Conservation (phyloP, 176 grass and related monocot species). For the Panicum miliaceum region DNA sequence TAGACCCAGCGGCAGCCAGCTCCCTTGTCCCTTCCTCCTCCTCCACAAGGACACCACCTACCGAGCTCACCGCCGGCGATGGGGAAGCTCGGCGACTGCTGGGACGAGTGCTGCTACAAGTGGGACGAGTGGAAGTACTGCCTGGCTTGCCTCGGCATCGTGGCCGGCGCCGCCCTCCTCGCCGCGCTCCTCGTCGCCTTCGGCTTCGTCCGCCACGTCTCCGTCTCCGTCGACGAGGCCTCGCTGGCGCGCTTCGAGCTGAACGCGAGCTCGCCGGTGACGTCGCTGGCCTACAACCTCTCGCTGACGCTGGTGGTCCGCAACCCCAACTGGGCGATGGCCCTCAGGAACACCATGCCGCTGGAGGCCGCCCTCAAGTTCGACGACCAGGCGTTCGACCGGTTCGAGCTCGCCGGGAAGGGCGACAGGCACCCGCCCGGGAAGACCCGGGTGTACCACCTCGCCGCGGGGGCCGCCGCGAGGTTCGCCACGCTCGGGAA, state of each 20-base stretch:
- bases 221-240: conserved; percentile 33
- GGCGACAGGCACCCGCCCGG: neutral
- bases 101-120: neutral
- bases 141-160: neutral
- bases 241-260: conserved; percentile 44
- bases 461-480: neutral
- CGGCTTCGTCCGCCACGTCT: conserved; percentile 2
- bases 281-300: conserved; percentile 46
- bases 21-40: neutral
- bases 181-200: conserved; percentile 28
- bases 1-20: neutral
- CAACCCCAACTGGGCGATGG: conserved; percentile 49
- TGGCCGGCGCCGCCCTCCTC: neutral
- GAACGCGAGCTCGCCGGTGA: neutral
- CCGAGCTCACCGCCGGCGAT: neutral
- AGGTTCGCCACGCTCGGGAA: neutral
- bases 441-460: conserved; percentile 37
- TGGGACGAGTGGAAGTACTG: conserved; percentile 20
- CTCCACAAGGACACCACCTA: neutral
- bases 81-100: conserved; percentile 5
- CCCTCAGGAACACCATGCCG: conserved; percentile 31
- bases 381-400: conserved; percentile 9
- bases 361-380: conserved; percentile 16
- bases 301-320: conserved; percentile 29
- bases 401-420: conserved; percentile 17